Conservation (phyloP, 116 monocot species). For the Zostera marina region DNA sequence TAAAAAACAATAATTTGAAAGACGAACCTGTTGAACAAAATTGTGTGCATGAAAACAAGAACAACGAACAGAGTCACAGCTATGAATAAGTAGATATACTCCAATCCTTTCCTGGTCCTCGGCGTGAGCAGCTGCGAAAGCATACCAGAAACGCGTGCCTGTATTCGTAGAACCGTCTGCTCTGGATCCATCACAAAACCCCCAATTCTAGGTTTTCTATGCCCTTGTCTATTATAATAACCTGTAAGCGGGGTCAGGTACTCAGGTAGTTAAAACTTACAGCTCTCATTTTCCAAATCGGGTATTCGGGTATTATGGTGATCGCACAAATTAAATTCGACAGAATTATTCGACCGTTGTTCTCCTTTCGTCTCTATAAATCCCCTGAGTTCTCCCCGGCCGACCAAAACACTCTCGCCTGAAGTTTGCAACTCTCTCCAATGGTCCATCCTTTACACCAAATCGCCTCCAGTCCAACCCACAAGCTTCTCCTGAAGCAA, state of each 20-base stretch:
- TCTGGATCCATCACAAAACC: slow-evolving; percentile 54
- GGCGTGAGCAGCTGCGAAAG: slow-evolving; percentile 95
- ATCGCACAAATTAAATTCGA: too few relatives aligned
- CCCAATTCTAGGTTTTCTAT: too few relatives aligned
- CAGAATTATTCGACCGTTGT: too few relatives aligned
- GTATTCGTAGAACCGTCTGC: slow-evolving; percentile 86
- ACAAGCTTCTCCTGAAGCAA: slow-evolving; percentile 90
- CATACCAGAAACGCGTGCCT: slow-evolving; percentile 81
- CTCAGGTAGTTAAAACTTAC: too few relatives aligned
- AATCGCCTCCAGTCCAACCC: slow-evolving; percentile 66
- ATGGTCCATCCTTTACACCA: slow-evolving; percentile 57
- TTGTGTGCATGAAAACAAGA: slow-evolving; percentile 95
- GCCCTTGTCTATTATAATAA: too few relatives aligned
- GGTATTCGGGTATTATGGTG: too few relatives aligned
- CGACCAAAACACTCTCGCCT: too few relatives aligned
- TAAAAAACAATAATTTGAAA: not conserved
- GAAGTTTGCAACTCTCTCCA: too few relatives aligned
- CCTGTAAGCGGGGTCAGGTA: too few relatives aligned
- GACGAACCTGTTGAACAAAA: slow-evolving; percentile 79
- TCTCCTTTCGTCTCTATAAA: too few relatives aligned
- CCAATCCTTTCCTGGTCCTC: slow-evolving; percentile 60
- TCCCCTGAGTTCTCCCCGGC: too few relatives aligned
- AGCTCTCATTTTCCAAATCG: too few relatives aligned
- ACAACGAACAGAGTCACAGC: slow-evolving; percentile 69
- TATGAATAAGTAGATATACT: slow-evolving; percentile 65